phyloP scores from a whole-genome alignment of 441 rosid genomes.

The Pelargonium citronellum region DNA sequence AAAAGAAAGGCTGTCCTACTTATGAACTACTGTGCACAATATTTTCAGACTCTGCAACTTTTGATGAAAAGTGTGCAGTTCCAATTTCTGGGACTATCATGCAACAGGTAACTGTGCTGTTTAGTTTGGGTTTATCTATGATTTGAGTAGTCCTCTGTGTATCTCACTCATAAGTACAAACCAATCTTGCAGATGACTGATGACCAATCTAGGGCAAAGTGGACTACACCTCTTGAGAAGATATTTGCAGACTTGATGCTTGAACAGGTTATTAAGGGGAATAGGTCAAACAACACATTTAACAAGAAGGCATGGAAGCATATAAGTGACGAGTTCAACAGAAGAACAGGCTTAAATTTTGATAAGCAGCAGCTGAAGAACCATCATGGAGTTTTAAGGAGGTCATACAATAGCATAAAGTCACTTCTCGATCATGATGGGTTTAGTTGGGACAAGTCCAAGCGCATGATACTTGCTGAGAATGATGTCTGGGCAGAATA shows the following conservation, averaged over 20 bases:
- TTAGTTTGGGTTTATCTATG: not conserved
- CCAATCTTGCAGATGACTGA: not conserved
- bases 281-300: slow-evolving; percentile 36
- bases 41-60: slow-evolving; percentile 32
- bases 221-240: slow-evolving; percentile 39
- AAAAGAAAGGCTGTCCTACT: slow-evolving; percentile 41
- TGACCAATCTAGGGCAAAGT: slow-evolving; percentile 32
- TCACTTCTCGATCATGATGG: slow-evolving; percentile 35
- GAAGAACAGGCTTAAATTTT: slow-evolving; percentile 39
- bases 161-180: not conserved
- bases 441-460: slow-evolving; percentile 39
- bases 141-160: not conserved
- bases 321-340: slow-evolving; percentile 38
- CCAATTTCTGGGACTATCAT: not conserved
- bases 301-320: slow-evolving; percentile 40
- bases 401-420: slow-evolving; percentile 36
- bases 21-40: slow-evolving; percentile 42
- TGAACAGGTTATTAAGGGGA: slow-evolving; percentile 42
- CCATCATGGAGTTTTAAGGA: slow-evolving; percentile 31
- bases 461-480: slow-evolving; percentile 30
- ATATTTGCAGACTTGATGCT: slow-evolving; percentile 44
- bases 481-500: slow-evolving; percentile 42
- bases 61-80: not conserved
- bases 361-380: slow-evolving; percentile 46
- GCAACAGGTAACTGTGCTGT: not conserved